Conservation (phyloP, 768 basidiomycete genomes). For the Galerina sulciceps region DNA sequence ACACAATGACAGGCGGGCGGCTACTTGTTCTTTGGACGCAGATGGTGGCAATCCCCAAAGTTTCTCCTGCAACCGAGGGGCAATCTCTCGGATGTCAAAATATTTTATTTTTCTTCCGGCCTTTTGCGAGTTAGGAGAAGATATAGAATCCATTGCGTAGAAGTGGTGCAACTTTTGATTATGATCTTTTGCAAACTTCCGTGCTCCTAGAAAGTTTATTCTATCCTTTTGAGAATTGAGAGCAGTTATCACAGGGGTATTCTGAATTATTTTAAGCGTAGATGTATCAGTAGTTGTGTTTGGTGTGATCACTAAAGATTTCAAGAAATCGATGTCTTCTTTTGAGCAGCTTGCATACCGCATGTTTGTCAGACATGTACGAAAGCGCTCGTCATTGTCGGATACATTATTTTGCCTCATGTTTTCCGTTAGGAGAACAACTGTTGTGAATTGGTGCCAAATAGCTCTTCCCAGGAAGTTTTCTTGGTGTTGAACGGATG, state of each 20-base stretch:
- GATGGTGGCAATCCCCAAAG: constrained; percentile 28
- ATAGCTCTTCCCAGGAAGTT: background rate
- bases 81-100: background rate
- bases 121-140: background rate
- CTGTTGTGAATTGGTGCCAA: background rate
- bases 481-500: background rate
- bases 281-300: constrained; percentile 9
- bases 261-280: constrained; percentile 18
- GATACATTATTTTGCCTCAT: background rate
- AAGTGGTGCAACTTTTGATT: background rate
- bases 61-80: constrained; percentile 9
- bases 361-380: background rate
- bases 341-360: constrained; percentile 24
- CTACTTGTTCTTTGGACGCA: constrained; percentile 23
- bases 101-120: background rate
- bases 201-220: constrained; percentile 26
- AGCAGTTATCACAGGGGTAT: constrained; percentile 38
- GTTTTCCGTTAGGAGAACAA: background rate
- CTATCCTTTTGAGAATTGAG: constrained; percentile 31
- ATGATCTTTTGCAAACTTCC: background rate
- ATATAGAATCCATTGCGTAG: background rate
- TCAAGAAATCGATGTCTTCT: constrained; percentile 33
- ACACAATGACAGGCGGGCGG: constrained; percentile 29
- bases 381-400: background rate
- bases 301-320: constrained; percentile 17